Evolutionary conservation across 495 filamentous ascomycete species (phyloP).

Genomic region (Neurospora sp.): DNA sequence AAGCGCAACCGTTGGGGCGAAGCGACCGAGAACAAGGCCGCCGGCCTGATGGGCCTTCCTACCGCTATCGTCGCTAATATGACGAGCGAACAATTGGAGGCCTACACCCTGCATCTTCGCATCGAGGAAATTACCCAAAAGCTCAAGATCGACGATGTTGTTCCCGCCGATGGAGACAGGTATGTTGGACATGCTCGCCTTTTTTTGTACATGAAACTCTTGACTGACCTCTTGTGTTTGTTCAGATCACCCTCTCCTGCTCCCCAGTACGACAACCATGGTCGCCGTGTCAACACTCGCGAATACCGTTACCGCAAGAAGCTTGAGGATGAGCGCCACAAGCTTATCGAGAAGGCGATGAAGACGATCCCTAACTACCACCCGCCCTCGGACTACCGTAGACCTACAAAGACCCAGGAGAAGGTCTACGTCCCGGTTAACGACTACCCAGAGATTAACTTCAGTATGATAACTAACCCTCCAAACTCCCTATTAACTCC

Average conservation of each 20-base stretch:
- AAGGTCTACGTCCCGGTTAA: slow-evolving; percentile 99
- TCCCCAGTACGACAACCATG: slow-evolving; percentile 97
- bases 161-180: slow-evolving; percentile 90
- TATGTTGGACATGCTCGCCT: slow-evolving; percentile 32
- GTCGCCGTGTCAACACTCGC: slow-evolving; percentile 94
- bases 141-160: slow-evolving; percentile 94
- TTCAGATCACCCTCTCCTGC: slow-evolving; percentile 85
- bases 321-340: slow-evolving; percentile 96
- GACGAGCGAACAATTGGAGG: slow-evolving; percentile 95
- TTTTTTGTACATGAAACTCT: neutral
- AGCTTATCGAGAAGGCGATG: slow-evolving; percentile 95
- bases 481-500: slow-evolving; percentile 63
- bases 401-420: slow-evolving; percentile 98
- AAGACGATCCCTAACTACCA: slow-evolving; percentile 98
- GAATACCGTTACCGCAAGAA: slow-evolving; percentile 96
- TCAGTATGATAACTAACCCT: slow-evolving; percentile 99
- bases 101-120: slow-evolving; percentile 87
- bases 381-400: slow-evolving; percentile 92
- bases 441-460: slow-evolving; percentile 99
- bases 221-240: slow-evolving; percentile 8
- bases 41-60: slow-evolving; percentile 92
- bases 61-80: slow-evolving; percentile 94
- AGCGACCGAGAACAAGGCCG: slow-evolving; percentile 91
- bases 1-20: slow-evolving; percentile 98
- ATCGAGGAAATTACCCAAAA: slow-evolving; percentile 99